Conservation (phyloP, 768 basidiomycete species). For the Neoboletus magnificus region DNA sequence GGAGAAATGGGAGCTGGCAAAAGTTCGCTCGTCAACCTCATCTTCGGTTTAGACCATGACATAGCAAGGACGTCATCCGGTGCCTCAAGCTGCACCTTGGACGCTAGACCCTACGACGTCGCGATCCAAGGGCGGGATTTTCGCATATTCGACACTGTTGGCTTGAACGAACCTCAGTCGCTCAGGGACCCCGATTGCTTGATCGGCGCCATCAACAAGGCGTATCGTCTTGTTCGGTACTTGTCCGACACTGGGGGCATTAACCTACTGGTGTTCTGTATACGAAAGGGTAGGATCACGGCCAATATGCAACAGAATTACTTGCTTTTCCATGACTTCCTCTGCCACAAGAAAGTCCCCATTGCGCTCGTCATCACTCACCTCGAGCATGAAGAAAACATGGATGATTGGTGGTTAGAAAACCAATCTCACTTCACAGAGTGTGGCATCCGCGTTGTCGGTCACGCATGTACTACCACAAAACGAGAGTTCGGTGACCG, state of each 20-base stretch:
- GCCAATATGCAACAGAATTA: conserved; percentile 29
- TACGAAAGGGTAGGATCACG: conserved; percentile 34
- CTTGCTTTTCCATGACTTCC: conserved; percentile 30
- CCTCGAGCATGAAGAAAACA: conserved; percentile 34
- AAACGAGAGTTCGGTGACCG: conserved; percentile 26
- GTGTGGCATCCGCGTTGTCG: conserved; percentile 22
- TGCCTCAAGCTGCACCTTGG: conserved; percentile 35
- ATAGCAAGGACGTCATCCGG: conserved; percentile 30
- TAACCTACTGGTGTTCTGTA: conserved; percentile 39
- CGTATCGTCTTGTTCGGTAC: conserved; percentile 32
- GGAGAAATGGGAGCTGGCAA: conserved; percentile 36
- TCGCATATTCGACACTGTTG: conserved; percentile 35
- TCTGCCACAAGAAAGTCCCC: conserved; percentile 33
- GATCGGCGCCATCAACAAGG: conserved; percentile 30
- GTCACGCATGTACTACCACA: conserved; percentile 36
- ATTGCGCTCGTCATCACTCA: conserved; percentile 33
- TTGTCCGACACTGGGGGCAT: conserved; percentile 35
- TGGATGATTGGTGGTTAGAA: conserved; percentile 35
- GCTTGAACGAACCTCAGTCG: conserved; percentile 29
- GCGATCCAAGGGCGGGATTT: conserved; percentile 17
- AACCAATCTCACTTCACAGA: conserved; percentile 24
- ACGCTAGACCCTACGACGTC: conserved; percentile 26
- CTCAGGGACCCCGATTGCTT: conserved; percentile 25
- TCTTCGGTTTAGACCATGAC: conserved; percentile 23
- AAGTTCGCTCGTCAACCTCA: conserved; percentile 43